Conservation (phyloP, 2,329 filamentous ascomycete genomes). For the Xylaria sp. region DNA sequence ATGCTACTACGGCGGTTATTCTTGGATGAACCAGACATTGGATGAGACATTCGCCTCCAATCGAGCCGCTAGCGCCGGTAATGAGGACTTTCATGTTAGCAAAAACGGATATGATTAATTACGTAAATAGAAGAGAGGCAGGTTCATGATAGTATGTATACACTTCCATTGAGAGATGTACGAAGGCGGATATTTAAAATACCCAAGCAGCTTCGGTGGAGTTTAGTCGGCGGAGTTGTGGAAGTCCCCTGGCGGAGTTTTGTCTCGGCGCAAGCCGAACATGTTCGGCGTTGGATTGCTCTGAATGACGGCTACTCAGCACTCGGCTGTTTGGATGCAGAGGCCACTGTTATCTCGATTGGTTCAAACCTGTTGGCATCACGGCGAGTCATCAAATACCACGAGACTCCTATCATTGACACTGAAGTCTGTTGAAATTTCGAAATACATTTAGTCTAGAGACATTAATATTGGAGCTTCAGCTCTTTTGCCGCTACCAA, state of each 20-base stretch:
- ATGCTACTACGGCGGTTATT: slow-evolving; percentile 47
- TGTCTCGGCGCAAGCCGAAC: not conserved
- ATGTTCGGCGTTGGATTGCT: no score
- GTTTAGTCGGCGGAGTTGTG: slow-evolving; percentile 23
- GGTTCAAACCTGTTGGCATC: no score
- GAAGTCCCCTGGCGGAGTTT: slow-evolving; percentile 20
- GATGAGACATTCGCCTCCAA: slow-evolving; percentile 48
- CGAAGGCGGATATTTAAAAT: not conserved
- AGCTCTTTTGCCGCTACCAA: not conserved
- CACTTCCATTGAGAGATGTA: not conserved
- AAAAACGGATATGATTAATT: not conserved
- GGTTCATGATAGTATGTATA: not conserved
- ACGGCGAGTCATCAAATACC: no score
- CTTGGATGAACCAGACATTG: slow-evolving; percentile 49
- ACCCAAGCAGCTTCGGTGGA: not conserved
- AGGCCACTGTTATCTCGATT: no score
- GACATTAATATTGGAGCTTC: not conserved
- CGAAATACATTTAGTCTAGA: no score
- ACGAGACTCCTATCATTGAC: no score
- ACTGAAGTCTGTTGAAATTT: no score
- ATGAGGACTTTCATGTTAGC: slow-evolving; percentile 52
- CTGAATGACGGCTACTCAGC: no score
- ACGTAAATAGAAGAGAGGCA: not conserved
- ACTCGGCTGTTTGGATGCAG: no score
- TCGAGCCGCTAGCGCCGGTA: slow-evolving; percentile 49